Base-by-base conservation (phyloP, 2,329 filamentous ascomycete genomes). In the Apiospora kogelbergensis region DNA sequence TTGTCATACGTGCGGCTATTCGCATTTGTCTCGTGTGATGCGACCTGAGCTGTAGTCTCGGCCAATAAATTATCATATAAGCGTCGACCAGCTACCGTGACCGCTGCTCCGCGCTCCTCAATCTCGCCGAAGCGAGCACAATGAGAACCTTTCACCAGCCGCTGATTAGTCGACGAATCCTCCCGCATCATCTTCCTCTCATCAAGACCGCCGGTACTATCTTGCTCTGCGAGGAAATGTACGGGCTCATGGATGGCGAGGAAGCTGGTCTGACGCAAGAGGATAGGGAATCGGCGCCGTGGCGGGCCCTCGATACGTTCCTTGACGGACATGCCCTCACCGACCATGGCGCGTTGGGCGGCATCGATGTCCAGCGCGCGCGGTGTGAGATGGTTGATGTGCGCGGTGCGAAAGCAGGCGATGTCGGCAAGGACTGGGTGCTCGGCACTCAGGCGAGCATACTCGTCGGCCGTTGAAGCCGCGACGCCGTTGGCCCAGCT, bases 351-450 rank as follows among this genome's bases (percentile, higher is more conserved):
- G 2, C 71, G 63, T 67, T 87, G 84, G 0, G 81, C 83, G 0
- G 78, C 72, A 11, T 81, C 78, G 33, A 88, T 87, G 67, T 87
- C 81, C 3, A 86, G 76, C 0, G 84, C 84, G 1, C 84, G 78
- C 0, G 85, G 85, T 0, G 85, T 87, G 1, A 88, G 79, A 67
- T 87, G 85, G 70, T 87, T 88, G 72, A 87, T 85, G 71, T 88
- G 85, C 1, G 83, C 77, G 37, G 78, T 83, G 6, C 72, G 74
- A 44, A 71, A 70, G 65, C 68, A 70, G 37, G 70, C 79, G 33
- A 84, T 79, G 57, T 84, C 82, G 2, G 81, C 81, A 6, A 84
- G 72, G 11, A 86, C 77, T 0, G 85, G 82, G 67, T 85, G 83
- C 68, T 84, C 83, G 0, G 72, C 72, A 10, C 79, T 79, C 1